Percentiles rank a stretch among this genome's conserved stretches.
Conservation (phyloP, 306 rosid species). For the Lablab purpureus region DNA sequence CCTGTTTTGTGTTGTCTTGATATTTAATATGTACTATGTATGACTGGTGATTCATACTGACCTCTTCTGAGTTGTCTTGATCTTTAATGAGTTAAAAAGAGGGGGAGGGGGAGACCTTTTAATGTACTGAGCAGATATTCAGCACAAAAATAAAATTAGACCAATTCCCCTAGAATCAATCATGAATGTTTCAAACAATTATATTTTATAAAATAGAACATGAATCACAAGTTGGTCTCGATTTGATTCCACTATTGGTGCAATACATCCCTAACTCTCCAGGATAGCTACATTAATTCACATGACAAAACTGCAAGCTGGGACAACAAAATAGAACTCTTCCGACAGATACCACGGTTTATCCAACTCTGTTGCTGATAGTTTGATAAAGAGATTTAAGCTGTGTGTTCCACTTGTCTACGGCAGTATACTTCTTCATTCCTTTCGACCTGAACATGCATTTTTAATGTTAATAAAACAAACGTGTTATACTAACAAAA, state of each 20-base stretch:
- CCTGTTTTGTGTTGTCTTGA: not conserved
- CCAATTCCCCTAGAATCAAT: slow-evolving; percentile 18
- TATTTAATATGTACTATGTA: not conserved
- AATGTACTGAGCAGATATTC: slow-evolving; percentile 6
- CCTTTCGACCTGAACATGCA: slow-evolving; percentile 80
- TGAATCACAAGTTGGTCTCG: slow-evolving; percentile 44
- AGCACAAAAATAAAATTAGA: slow-evolving; percentile 2
- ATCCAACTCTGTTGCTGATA: slow-evolving; percentile 80
- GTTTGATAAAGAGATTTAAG: slow-evolving; percentile 81
- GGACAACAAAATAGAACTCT: slow-evolving; percentile 36
- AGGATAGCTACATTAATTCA: slow-evolving; percentile 43
- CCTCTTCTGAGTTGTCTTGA: not conserved
- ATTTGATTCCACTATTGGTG: slow-evolving; percentile 41
- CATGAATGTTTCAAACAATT: slow-evolving; percentile 30
- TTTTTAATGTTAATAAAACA: slow-evolving; percentile 38
- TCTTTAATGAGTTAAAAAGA: not conserved
- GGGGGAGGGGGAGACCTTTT: not conserved
- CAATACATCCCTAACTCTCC: slow-evolving; percentile 41
- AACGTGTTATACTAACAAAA: slow-evolving; percentile 1
- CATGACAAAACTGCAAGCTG: slow-evolving; percentile 54
- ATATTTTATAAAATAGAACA: slow-evolving; percentile 23
- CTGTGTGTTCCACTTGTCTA: slow-evolving; percentile 96
- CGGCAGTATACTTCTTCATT: slow-evolving; percentile 88
- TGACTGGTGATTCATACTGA: not conserved
- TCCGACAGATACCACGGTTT: slow-evolving; percentile 23